Evolutionary conservation across 2,329 filamentous ascomycete genomes (phyloP), one percentile per base, ranked within the genome.

Genomic region (Aphanocladium album): DNA sequence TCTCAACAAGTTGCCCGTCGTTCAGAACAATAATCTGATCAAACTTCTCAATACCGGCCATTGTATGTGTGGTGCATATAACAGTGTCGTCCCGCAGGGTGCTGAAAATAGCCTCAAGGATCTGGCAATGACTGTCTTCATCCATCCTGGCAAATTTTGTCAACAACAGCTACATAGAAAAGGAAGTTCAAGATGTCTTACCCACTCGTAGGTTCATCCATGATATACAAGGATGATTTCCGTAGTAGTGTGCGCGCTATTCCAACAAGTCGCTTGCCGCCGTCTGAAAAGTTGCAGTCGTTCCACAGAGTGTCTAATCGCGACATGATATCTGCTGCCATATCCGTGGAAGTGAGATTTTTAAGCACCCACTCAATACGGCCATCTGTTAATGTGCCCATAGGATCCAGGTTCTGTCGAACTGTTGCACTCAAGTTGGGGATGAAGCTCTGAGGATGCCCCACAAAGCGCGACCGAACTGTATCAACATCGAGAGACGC

Each of bases 201-300:
- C 56, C 56, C 56, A 23, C 56, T 58, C 17, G 47, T 52, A 23
- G 56, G 56, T 17, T 58, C 56, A 23, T 58, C 56, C 37, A 58
- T n/a, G 2, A 58, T 35, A 14, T 58, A 58, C 6, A 58, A 5
- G 5, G 8, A 43, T 6, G 47, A 58, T 8, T 51, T 19, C 1
- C 47, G 56, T 16, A 58, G 46, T 12, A 58, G 33, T 16, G 47
- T 51, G 21, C 56, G 46, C 17, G 27, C 25, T 17, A 58, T 47
- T 33, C 33, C 46, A 8, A 52, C 43, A 0, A 21, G 11, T n/a
- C 35, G 33, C 46, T 52, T 46, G 33, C 46, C 43, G 16, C 56
- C 47, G n/a, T 49, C 23, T 7, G 56, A 58, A n/a, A 58, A 58
- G 11, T 51, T 51, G 25, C 56, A 52, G 33, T 58, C 56, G 35